A percentile compares a stretch with the other conserved stretches of the same genome.
These are phyloP conservation scores for Hypomontagnella monticulosa DNA, from an alignment of 495 filamentous ascomycete genomes.

Conservation along the genomic window DNA sequence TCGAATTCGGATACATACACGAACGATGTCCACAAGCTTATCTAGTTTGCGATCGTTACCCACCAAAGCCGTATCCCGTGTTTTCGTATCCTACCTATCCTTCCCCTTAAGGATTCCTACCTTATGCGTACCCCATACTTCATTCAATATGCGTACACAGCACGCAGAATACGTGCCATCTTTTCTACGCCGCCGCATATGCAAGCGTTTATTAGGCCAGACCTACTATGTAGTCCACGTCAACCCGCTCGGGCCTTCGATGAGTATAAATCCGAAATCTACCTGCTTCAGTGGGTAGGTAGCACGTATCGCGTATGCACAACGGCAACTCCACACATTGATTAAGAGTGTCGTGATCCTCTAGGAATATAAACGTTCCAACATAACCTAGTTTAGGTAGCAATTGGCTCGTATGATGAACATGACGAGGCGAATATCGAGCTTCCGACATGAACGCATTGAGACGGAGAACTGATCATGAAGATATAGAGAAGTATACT, in stretches of 20 bases:
- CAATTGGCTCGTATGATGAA: conserved; percentile 14
- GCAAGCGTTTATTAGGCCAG: conserved; percentile 3
- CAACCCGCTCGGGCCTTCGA: conserved; percentile 1
- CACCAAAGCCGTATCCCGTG: conserved; percentile 9
- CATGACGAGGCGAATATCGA: conserved; percentile 2
- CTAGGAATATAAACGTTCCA: background rate
- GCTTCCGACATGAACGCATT: conserved; percentile 1
- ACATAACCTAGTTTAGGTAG: background rate
- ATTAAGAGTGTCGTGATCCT: conserved; percentile 12
- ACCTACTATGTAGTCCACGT: conserved; percentile 14
- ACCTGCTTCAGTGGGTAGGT: conserved; percentile 36
- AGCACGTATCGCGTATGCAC: conserved; percentile 22
- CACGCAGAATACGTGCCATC: conserved; percentile 12
- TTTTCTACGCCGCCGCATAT: conserved; percentile 7
- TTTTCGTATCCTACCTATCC: conserved; percentile 18
- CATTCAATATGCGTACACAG: conserved; percentile 5
- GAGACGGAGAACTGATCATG: background rate
- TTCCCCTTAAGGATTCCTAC: conserved; percentile 22
- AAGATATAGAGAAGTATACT: conserved; percentile 9
- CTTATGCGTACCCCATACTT: conserved; percentile 10
- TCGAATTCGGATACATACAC: conserved; percentile 15
- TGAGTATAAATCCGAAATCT: conserved; percentile 16
- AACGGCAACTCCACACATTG: conserved; percentile 13
- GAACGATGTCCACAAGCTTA: conserved; percentile 11
- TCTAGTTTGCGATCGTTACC: conserved; percentile 35